Percentiles rank a stretch among this genome's conserved stretches.
These are phyloP conservation scores for Jamesozyma rosinii DNA, from an alignment of 805 yeast species.

Conservation along the genomic window DNA sequence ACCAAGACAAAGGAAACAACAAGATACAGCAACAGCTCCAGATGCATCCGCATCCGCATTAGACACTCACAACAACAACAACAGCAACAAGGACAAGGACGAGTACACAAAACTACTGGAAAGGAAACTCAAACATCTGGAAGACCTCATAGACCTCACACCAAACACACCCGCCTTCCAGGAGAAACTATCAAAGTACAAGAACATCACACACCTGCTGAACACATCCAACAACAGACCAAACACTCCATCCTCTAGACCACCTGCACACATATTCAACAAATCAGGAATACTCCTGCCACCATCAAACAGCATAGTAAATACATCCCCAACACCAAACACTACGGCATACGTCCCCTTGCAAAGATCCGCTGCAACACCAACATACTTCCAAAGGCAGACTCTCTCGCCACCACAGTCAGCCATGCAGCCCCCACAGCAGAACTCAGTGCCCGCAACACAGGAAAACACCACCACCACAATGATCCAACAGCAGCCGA, in stretches of 20 bases:
- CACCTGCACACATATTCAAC: neutral
- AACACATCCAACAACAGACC: slow-evolving; percentile 1
- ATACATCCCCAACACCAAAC: neutral
- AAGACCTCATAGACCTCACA: slow-evolving; percentile 33
- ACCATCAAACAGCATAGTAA: neutral
- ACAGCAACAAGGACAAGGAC: slow-evolving; percentile 27
- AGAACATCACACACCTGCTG: slow-evolving; percentile 32
- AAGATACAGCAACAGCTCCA: neutral
- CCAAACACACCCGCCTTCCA: slow-evolving; percentile 23
- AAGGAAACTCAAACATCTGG: slow-evolving; percentile 43
- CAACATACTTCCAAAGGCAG: neutral
- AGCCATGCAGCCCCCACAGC: neutral
- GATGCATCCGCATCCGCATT: neutral
- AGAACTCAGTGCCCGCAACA: no score
- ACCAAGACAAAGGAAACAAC: no score
- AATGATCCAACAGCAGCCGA: neutral
- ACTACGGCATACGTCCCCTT: neutral
- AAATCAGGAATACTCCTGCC: neutral
- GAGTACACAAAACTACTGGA: slow-evolving; percentile 52
- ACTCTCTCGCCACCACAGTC: neutral
- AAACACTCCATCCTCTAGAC: neutral
- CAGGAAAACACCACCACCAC: neutral
- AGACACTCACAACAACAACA: neutral
- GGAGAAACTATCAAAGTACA: slow-evolving; percentile 30
- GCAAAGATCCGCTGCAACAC: neutral